phyloP scores from a whole-genome alignment of 1,139 yeast genomes.

The Scheffersomyces illinoinensis region DNA sequence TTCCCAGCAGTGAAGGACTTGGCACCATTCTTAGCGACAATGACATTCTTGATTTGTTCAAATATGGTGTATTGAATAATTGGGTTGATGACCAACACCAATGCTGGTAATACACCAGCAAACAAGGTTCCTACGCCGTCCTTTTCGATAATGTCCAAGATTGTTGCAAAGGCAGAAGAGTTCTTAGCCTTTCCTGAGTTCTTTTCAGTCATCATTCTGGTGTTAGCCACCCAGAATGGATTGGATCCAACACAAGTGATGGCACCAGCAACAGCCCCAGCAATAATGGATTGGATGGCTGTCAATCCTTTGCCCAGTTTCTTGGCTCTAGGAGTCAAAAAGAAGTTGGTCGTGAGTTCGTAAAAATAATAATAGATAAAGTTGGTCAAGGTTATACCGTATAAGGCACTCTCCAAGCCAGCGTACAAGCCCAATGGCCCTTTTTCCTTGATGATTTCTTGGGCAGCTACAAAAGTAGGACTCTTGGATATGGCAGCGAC shows the following conservation, averaged over 20 bases:
- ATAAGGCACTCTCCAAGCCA: constrained; percentile 85
- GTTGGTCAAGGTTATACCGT: constrained; percentile 84
- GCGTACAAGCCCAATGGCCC: constrained; percentile 77
- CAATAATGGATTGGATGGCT: constrained; percentile 70
- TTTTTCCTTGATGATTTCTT: constrained; percentile 56
- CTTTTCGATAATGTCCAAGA: constrained; percentile 60
- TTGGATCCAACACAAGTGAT: constrained; percentile 84
- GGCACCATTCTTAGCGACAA: constrained; percentile 55
- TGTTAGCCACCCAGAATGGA: constrained; percentile 95
- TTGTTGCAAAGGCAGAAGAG: constrained; percentile 50
- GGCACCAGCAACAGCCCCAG: constrained; percentile 88
- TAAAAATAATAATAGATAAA: constrained; percentile 90
- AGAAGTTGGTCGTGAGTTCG: constrained; percentile 63
- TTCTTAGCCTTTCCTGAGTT: constrained; percentile 19
- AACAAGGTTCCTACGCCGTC: constrained; percentile 77
- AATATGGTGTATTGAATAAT: constrained; percentile 89
- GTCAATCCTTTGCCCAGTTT: constrained; percentile 43
- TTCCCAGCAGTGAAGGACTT: constrained; percentile 55
- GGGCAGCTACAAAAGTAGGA: constrained; percentile 34
- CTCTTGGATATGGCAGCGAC: constrained; percentile 19
- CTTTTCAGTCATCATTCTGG: constrained; percentile 71
- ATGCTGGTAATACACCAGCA: constrained; percentile 85
- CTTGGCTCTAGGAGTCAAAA: constrained; percentile 39
- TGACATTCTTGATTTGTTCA: constrained; percentile 76
- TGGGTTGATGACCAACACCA: constrained; percentile 83